Base-by-base conservation (phyloP, 176 grass and related monocot species). In the Otatea glauca region DNA sequence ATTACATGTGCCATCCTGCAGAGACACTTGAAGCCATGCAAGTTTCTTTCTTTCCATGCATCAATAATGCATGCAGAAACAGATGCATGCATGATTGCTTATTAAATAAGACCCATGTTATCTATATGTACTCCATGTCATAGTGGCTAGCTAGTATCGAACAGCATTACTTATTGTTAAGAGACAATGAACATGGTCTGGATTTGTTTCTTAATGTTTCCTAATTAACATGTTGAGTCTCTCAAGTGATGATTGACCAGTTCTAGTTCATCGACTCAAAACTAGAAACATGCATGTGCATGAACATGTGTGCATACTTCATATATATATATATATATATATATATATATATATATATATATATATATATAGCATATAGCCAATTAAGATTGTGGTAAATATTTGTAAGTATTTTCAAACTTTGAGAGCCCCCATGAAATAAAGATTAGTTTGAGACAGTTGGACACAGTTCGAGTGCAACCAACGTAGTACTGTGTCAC, bases 401-500 rank as follows among this genome's bases (percentile, higher is more conserved):
- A 58, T 27, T 20, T 17, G 25, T 55, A 5, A 66, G 50, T 43
- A 54, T 64, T 77, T 76, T 58, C 35, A 75, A 20, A 35, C 70
- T 65, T 70, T 81, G 61, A n/a, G 34, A 81, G 70, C 38, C 76
- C 83, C 88, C n/a, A 77, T 54, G 42, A 51, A 7, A 4, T 48
- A 63, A 39, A 75, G 13, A 58, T 35, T 75, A 37, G 72, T 75
- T 75, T 69, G 61, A 53, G 68, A 44, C 15, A 74, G 49, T 75
- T 81, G 77, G 61, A 32, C 84, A 44, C 24, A 54, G 72, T 37
- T 74, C 72, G 70, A 47, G 49, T 60, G 50, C 70, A 81, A 67
- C 78, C 70, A 75, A 75, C 70, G 67, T 59, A 81, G 50, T 76
- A 69, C 21, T 29, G 79, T 81, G 77, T 81, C 77, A 68, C 61